Base-by-base conservation (phyloP, 768 basidiomycete species). In the Amanita thiersii region DNA sequence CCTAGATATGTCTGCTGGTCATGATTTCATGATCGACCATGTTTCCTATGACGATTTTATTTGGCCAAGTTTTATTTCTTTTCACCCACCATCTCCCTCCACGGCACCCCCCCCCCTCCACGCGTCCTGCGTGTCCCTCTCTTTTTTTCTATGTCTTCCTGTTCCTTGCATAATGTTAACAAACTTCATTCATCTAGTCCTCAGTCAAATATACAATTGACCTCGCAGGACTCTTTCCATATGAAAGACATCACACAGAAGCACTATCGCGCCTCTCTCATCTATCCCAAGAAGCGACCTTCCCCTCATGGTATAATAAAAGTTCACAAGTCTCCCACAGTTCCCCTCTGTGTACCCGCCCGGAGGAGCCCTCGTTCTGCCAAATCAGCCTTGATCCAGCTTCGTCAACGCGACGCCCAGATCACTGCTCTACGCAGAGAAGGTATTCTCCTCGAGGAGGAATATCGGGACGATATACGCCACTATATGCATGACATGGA, bases 401-500 rank as follows among this genome's bases (percentile, higher is more conserved):
- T 82, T 54, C 75, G 76, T 45, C 81, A 81, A 54, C 77, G 82
- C 38, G 76, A 82, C 46, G 73, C 71, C 11, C 83, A 83, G 56
- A 75, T 81, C 32, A 66, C 68, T 45, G 84, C 80, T 26, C 68
- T 81, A 53, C 77, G 84, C 32, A 68, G 75, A 51, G 79, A 86
- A 51, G 80, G 82, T 34, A 73, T 84, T 41, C 72, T 91, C 45
- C 70, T 93, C 50, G 96, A 98, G 65, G 89, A 91, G 56, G 94
- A 98, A 62, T 98, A 99, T 57, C 77, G 81, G 28, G 86, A 91
- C 37, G 96, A 99, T 56, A 92, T 98, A 44, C 73, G 79, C 44
- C 73, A 70, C 42, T 96, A 97, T 66, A 97, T 98, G 96, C 84
- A 86, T 60, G 81, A 87, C 59, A 96, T 96, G 90, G 94, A 99